Evolutionary conservation across 352 stramenopile species (phyloP), one percentile per base, ranked within the genome.

Genomic region (Phytophthora aleatoria): DNA sequence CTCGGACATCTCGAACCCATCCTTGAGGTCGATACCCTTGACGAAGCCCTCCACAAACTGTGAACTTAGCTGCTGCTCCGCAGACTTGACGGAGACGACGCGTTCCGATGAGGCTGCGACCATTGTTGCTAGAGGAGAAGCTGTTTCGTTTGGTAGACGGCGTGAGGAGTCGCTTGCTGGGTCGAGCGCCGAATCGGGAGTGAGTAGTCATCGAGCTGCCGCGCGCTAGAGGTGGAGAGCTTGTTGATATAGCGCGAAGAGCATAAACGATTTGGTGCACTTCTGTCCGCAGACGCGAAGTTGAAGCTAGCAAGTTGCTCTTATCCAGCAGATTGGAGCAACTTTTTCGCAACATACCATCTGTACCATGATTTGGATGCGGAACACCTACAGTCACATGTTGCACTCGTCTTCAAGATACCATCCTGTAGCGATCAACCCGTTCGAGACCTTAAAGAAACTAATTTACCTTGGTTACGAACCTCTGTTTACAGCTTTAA

Each of bases 1-100:
- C 58, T 92, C 77, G 48, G 85, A 92, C 78, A 91, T 87, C 45
- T 74, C 68, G 35, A 69, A 30, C 33, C 71, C 63, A 50, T 68
- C 72, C 41, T 73, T 58, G 0, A 73, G 28, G 11, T 41, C 30
- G 30, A 56, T 50, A 47, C 15, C 9, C 33, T 72, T 58, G 48
- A 53, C 50, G 30, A 66, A 71, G 30, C 45, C 42, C 16, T 65
- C 65, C 20, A 67, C 42, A 28, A 67, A 47, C 38, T 71, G 51
- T 3, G 57, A 50, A 43, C 13, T 64, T 33, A 71, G 42, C 5
- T 64, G 47, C 55, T 79, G 75, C 50, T 69, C 67, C 13, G 61
- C 16, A 8, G 61, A 68, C 30, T 67, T 56, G 56, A 50, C 28
- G 3, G 49, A 43, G 31, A 26, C 20, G 49, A 31, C 48, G 45